Conservation (phyloP, 495 filamentous ascomycete genomes). For the Tuber magnatum region DNA sequence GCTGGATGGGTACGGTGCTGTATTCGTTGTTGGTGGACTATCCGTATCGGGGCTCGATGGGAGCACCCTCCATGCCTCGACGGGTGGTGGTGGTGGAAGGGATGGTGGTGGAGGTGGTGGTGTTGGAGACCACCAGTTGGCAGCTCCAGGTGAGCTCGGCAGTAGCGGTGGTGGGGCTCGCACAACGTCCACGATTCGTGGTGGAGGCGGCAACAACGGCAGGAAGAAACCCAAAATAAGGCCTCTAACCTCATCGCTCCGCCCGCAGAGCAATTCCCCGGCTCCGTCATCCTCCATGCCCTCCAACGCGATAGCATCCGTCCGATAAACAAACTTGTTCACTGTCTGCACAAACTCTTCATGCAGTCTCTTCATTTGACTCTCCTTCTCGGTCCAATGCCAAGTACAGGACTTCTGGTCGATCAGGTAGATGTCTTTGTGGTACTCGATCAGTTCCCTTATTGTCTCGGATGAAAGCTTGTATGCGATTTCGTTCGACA, state of each 20-base stretch:
- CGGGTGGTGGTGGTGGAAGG: slow-evolving; percentile 56
- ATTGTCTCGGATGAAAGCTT: slow-evolving; percentile 98
- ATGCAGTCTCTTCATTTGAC: slow-evolving; percentile 92
- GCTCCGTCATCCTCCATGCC: slow-evolving; percentile 95
- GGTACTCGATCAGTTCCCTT: slow-evolving; percentile 87
- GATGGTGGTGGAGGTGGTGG: slow-evolving; percentile 49
- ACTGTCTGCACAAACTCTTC: slow-evolving; percentile 95
- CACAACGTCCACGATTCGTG: slow-evolving; percentile 84
- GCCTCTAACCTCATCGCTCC: slow-evolving; percentile 88
- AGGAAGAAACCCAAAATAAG: slow-evolving; percentile 78
- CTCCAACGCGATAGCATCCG: slow-evolving; percentile 81
- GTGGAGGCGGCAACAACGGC: slow-evolving; percentile 85
- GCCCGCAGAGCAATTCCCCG: slow-evolving; percentile 83
- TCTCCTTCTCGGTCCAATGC: slow-evolving; percentile 95
- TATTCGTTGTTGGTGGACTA: slow-evolving; percentile 59
- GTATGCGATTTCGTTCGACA: slow-evolving; percentile 94
- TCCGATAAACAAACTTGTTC: slow-evolving; percentile 95
- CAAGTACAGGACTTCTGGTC: slow-evolving; percentile 83
- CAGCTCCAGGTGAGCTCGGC: slow-evolving; percentile 71
- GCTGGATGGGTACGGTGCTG: slow-evolving; percentile 58
- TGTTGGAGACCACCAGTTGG: slow-evolving; percentile 73
- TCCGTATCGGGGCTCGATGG: slow-evolving; percentile 62
- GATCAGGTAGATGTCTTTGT: slow-evolving; percentile 92
- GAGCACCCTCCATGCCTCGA: slow-evolving; percentile 90
- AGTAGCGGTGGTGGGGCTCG: slow-evolving; percentile 72